Percentiles rank a stretch among this genome's conserved stretches.
These are phyloP conservation scores for Mercurialis annua DNA, from an alignment of 345 rosid genomes.

Conservation along the genomic window DNA sequence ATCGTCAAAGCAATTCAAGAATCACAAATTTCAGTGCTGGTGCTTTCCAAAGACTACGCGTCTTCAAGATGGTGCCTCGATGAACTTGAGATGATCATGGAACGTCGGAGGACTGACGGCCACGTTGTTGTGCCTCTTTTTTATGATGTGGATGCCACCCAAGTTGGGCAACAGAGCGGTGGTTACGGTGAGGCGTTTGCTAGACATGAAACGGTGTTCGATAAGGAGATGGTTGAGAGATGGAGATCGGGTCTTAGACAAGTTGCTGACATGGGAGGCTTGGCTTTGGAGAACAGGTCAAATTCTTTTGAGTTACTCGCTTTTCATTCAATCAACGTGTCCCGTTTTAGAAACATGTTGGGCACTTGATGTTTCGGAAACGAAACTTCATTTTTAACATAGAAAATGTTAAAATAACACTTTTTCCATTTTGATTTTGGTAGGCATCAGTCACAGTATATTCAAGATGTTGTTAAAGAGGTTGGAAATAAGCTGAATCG, in stretches of 20 bases:
- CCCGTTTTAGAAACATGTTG: too few species aligned
- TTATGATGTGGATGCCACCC: slow-evolving; percentile 6
- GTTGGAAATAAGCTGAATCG: slow-evolving; percentile 16
- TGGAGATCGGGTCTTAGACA: slow-evolving; percentile 11
- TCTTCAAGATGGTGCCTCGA: slow-evolving; percentile 19
- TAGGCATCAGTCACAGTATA: slow-evolving; percentile 12
- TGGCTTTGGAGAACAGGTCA: slow-evolving; percentile 17
- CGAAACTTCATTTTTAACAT: too few species aligned
- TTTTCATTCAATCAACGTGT: too few species aligned
- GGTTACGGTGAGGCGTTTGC: slow-evolving; percentile 8
- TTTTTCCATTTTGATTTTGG: neutral
- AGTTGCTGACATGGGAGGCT: slow-evolving; percentile 16
- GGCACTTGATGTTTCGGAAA: too few species aligned
- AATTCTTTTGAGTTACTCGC: too few species aligned
- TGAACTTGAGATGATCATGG: slow-evolving; percentile 15
- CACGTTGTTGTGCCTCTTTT: slow-evolving; percentile 6
- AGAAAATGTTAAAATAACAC: too few species aligned
- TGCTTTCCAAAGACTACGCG: slow-evolving; percentile 12
- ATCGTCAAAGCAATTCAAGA: slow-evolving; percentile 5
- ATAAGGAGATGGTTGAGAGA: slow-evolving; percentile 1
- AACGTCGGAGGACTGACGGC: slow-evolving; percentile 1
- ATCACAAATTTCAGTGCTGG: slow-evolving; percentile 4
- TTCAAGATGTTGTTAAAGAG: slow-evolving; percentile 17
- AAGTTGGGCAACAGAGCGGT: slow-evolving; percentile 3
- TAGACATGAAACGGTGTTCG: slow-evolving; percentile 4